Conservation (phyloP, 495 filamentous ascomycete genomes). For the Acidomyces sp. region DNA sequence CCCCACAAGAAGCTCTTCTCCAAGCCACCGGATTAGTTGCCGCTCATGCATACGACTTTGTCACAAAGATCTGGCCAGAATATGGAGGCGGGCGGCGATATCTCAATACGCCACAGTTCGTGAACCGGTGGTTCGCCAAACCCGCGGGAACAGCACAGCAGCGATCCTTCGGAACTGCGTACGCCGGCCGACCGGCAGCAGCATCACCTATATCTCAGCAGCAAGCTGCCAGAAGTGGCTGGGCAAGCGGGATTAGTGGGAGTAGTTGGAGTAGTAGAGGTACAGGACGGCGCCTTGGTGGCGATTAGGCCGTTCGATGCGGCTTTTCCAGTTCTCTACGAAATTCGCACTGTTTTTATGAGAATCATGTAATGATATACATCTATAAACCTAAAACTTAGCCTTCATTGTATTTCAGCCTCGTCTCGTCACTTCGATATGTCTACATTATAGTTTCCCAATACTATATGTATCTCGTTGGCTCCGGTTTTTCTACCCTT, state of each 20-base stretch:
- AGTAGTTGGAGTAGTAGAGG: slow-evolving; percentile 14
- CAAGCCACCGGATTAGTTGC: slow-evolving; percentile 61
- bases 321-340: no score
- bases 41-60: slow-evolving; percentile 75
- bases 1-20: slow-evolving; percentile 35
- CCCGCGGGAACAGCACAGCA: slow-evolving; percentile 28
- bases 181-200: slow-evolving; percentile 1
- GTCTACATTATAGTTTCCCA: no score
- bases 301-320: no score
- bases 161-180: slow-evolving; percentile 40
- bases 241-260: slow-evolving; percentile 17
- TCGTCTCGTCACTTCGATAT: no score
- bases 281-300: slow-evolving; percentile 11
- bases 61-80: slow-evolving; percentile 67
- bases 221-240: slow-evolving; percentile 12
- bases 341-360: no score
- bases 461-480: no score
- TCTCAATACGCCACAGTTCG: slow-evolving; percentile 51
- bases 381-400: no score
- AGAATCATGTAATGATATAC: no score
- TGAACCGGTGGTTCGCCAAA: slow-evolving; percentile 45
- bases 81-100: slow-evolving; percentile 68
- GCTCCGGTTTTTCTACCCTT: no score
- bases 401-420: no score
- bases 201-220: slow-evolving; percentile 8